phyloP scores from a whole-genome alignment of 2,329 filamentous ascomycete genomes.

The Beauveria asiatica region DNA sequence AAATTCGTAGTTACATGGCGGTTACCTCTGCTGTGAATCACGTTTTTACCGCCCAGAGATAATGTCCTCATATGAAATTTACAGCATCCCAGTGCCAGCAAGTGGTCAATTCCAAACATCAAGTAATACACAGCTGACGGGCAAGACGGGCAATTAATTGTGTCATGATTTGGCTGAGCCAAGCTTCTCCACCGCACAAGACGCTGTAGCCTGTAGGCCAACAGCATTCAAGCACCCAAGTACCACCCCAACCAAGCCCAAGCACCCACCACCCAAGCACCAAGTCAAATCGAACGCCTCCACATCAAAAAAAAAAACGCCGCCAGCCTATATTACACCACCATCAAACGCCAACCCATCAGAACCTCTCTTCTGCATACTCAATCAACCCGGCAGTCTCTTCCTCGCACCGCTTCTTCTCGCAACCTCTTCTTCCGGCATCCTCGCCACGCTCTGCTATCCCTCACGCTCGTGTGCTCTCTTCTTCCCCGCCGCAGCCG shows the following conservation, averaged over 20 bases:
- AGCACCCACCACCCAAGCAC: no score
- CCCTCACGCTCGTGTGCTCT: background rate
- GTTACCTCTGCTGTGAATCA: background rate
- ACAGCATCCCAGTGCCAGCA: background rate
- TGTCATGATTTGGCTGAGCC: background rate
- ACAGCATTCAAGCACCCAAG: background rate
- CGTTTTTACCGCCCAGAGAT: background rate
- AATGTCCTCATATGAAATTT: background rate
- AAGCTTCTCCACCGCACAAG: slow-evolving; percentile 3
- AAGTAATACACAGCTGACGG: no score
- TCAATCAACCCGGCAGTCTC: background rate
- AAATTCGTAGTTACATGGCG: no score
- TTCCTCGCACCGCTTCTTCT: slow-evolving; percentile 1
- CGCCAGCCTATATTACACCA: background rate
- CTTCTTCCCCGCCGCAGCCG: slow-evolving; percentile 2
- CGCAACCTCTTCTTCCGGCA: slow-evolving; percentile 8
- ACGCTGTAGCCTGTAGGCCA: slow-evolving; percentile 2
- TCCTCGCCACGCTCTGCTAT: background rate
- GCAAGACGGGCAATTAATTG: no score
- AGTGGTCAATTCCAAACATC: background rate
- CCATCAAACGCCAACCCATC: background rate
- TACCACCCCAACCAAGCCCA: no score
- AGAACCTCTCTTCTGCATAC: slow-evolving; percentile 1
- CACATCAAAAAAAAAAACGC: slow-evolving; percentile 11
- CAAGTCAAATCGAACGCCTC: slow-evolving; percentile 7